Conservation (phyloP, 345 rosid species). For the Populus nigra region DNA sequence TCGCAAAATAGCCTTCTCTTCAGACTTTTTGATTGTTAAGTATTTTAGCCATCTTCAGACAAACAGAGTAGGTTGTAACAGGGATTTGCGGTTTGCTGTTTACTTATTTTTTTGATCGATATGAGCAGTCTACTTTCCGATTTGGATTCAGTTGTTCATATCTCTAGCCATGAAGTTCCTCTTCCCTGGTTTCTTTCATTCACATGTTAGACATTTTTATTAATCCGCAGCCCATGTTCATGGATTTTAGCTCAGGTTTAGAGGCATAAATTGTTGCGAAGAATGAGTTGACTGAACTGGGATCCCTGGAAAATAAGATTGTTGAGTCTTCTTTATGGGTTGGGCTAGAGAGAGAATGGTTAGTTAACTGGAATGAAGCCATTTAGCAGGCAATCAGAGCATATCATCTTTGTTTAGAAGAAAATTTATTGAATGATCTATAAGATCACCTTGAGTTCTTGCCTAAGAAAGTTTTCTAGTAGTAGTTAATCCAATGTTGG, state of each 20-base stretch:
- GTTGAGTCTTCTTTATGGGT: not conserved
- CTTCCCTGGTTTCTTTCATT: not conserved
- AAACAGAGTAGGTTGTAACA: not conserved
- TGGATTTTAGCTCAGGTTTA: not conserved
- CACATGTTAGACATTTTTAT: too few species aligned
- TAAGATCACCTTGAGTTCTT: not conserved
- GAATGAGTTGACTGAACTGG: too few species aligned
- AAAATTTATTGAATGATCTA: not conserved
- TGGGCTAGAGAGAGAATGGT: too few species aligned
- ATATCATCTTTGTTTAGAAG: not conserved
- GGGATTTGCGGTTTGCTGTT: not conserved
- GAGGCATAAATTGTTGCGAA: not conserved
- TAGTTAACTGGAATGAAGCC: not conserved
- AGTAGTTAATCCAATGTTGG: not conserved
- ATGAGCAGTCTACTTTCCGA: too few species aligned
- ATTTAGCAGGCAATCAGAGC: not conserved
- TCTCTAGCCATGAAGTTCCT: not conserved
- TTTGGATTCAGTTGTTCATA: not conserved
- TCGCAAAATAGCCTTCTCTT: too few species aligned
- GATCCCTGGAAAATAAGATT: too few species aligned
- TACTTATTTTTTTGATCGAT: not conserved
- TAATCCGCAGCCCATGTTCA: too few species aligned
- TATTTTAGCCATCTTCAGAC: not conserved
- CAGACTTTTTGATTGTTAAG: too few species aligned
- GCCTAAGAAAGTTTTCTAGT: too few species aligned